phyloP scores from a whole-genome alignment of 2,329 filamentous ascomycete species.

The Ophiostoma sp. region DNA sequence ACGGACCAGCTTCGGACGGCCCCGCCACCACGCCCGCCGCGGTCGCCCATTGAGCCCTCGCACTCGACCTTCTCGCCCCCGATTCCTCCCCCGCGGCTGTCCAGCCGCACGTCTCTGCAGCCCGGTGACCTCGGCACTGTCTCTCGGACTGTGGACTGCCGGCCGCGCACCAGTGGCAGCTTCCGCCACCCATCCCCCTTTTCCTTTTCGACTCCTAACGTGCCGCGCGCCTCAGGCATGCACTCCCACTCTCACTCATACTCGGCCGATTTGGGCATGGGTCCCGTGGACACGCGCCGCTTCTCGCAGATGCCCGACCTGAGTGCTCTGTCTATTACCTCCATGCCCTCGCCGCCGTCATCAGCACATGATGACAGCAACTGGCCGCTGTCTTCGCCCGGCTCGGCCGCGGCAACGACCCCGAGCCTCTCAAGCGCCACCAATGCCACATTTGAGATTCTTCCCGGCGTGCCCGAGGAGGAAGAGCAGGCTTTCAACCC shows the following conservation, averaged over 20 bases:
- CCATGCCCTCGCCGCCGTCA: neutral
- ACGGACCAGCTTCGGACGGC: slow-evolving; percentile 43
- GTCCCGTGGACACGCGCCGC: slow-evolving; percentile 27
- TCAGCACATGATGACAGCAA: slow-evolving; percentile 35
- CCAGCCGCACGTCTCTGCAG: slow-evolving; percentile 48
- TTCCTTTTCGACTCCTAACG: slow-evolving; percentile 1
- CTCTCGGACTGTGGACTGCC: slow-evolving; percentile 22
- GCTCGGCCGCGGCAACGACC: slow-evolving; percentile 28
- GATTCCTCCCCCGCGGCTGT: slow-evolving; percentile 48
- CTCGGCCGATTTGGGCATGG: slow-evolving; percentile 28
- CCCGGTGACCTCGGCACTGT: slow-evolving; percentile 41
- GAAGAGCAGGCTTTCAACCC: slow-evolving; percentile 43
- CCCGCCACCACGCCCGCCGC: slow-evolving; percentile 45
- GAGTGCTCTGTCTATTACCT: neutral
- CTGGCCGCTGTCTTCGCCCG: slow-evolving; percentile 38
- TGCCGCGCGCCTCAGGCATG: neutral
- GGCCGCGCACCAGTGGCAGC: slow-evolving; percentile 42
- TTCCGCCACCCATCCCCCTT: slow-evolving; percentile 35
- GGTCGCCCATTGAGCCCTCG: slow-evolving; percentile 40
- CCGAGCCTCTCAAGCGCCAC: slow-evolving; percentile 6
- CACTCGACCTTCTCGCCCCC: slow-evolving; percentile 33
- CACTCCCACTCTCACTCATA: slow-evolving; percentile 20
- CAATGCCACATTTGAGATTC: slow-evolving; percentile 37
- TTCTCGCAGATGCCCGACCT: slow-evolving; percentile 38
- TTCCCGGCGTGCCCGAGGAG: slow-evolving; percentile 59